Conservation (phyloP, 257 asterid species). For the Leonotis leonurus region DNA sequence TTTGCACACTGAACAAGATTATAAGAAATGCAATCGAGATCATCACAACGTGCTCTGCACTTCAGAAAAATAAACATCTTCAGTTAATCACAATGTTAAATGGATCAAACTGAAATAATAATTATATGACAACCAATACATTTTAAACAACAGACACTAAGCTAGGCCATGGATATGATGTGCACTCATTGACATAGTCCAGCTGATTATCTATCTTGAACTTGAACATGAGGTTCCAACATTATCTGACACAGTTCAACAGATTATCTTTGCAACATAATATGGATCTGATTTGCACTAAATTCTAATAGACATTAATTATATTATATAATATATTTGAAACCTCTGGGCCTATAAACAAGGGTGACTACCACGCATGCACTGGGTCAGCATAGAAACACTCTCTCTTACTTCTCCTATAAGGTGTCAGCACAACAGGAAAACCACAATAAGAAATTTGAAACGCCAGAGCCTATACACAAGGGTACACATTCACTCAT, state of each 20-base stretch:
- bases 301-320: no score
- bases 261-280: no score
- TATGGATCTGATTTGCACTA: no score
- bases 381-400: no score
- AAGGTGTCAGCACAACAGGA: no score
- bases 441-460: not conserved
- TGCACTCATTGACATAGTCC: constrained; percentile 1
- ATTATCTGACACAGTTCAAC: no score
- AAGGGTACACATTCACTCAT: not conserved
- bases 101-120: constrained; percentile 12
- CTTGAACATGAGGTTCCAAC: not conserved
- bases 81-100: constrained; percentile 13
- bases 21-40: constrained; percentile 81
- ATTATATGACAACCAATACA: constrained; percentile 3
- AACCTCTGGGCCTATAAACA: no score
- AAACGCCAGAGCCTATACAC: not conserved
- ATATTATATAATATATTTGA: no score
- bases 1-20: constrained; percentile 85
- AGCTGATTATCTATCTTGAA: constrained; percentile 9
- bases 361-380: no score
- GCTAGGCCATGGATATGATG: constrained; percentile 12
- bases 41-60: constrained; percentile 93
- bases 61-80: constrained; percentile 27
- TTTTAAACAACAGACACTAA: constrained; percentile 9
- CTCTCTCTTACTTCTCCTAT: no score